Evolutionary conservation across 805 yeast species (phyloP), one percentile per base, ranked within the genome.

Genomic region (Candida xiaguanensis): DNA sequence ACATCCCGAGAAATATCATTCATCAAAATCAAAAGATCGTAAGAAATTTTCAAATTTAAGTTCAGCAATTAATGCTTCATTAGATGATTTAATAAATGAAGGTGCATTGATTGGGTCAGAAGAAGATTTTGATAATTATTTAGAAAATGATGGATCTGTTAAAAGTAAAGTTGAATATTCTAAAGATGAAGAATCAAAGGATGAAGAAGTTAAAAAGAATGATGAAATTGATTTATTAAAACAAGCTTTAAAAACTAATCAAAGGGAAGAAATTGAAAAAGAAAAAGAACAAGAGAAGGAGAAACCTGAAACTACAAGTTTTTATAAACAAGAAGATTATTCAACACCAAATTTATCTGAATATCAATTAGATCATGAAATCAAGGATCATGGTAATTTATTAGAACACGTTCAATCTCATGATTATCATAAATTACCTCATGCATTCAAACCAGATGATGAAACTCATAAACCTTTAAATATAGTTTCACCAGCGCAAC

Each of bases 81-180:
- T 78, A 49, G 75, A 74, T 45, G 82, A 75, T 36, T 63, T 69
- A 52, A 69, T 69, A 42, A 66, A 50, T 38, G 74, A 69, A 45
- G 74, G 74, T 5, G 74, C 74, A 2, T 58, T 69, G 36, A 54
- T 69, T 49, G 72, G 71, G 1, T 61, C 69, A 2, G 83, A 78
- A 39, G 80, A 71, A 47, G 74, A 70, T 45, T 70, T 79, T 48
- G 80, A 71, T 18, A 58, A 63, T 15, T 64, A 76, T 34, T 57
- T 80, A 50, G 83, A 79, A 48, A 65, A 66, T 9, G 64, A 67
- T 34, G 86, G 85, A 1, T 66, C 71, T 35, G 63, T 78, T 34
- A 78, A 71, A 49, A 64, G 63, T n/a, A 72, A 67, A 34, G 75
- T 71, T 17, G 56, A 66, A 45, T 70, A 36, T 34, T 20, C 46